Evolutionary conservation across 148 eudicot genomes (phyloP).

Genomic region (Cornus kousa): DNA sequence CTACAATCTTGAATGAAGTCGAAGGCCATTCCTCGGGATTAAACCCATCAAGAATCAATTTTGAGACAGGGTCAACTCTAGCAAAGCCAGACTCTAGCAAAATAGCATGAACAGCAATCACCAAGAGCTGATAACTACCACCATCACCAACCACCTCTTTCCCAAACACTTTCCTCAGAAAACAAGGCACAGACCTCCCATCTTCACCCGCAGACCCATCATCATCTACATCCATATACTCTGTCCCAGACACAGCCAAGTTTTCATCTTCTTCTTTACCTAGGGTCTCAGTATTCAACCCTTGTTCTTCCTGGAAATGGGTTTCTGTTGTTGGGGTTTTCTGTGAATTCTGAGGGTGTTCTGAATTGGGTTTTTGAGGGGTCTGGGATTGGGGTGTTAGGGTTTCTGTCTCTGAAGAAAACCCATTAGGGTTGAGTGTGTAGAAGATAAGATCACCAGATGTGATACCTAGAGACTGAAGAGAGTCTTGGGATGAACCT

Average conservation of each 20-base stretch:
- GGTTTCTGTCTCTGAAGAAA: constrained; percentile 29
- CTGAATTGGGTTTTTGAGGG: neutral
- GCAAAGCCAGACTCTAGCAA: constrained; percentile 81
- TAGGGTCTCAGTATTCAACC: constrained; percentile 4
- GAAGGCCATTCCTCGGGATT: constrained; percentile 61
- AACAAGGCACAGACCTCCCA: constrained; percentile 61
- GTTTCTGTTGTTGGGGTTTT: neutral
- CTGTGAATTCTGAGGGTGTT: neutral
- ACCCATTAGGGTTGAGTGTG: constrained; percentile 33
- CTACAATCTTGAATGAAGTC: constrained; percentile 40
- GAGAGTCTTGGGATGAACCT: constrained; percentile 36
- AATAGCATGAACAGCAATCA: constrained; percentile 82
- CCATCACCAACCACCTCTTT: constrained; percentile 69
- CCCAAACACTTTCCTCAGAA: constrained; percentile 68
- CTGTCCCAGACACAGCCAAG: constrained; percentile 3
- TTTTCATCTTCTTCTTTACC: neutral
- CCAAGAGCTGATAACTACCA: constrained; percentile 58
- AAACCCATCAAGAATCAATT: constrained; percentile 46
- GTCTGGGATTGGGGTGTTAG: constrained; percentile 15
- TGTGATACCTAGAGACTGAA: constrained; percentile 64
- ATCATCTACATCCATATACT: constrained; percentile 40
- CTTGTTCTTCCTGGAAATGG: neutral
- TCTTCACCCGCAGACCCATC: constrained; percentile 28
- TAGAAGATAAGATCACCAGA: constrained; percentile 80
- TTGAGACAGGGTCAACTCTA: constrained; percentile 41